phyloP scores from a whole-genome alignment of 768 basidiomycete species.

The Tulasnella sp. region DNA sequence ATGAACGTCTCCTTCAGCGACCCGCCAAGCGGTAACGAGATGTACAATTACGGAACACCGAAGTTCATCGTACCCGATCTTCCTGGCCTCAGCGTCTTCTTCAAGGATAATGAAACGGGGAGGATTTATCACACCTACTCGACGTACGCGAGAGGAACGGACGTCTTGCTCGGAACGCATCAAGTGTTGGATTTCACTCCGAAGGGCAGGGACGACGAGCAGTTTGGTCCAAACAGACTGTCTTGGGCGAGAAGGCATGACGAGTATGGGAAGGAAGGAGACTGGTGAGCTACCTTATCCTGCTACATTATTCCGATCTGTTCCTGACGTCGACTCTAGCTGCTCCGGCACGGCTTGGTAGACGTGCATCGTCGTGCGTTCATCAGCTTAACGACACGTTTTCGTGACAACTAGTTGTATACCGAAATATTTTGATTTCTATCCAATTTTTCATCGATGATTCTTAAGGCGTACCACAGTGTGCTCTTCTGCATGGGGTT shows the following conservation, averaged over 20 bases:
- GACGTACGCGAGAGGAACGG: background rate
- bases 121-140: background rate
- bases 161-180: background rate
- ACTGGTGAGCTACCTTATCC: background rate
- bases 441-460: too few relatives aligned
- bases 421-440: background rate
- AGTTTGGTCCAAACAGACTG: background rate
- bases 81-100: background rate
- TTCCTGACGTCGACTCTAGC: background rate
- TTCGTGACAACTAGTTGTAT: background rate
- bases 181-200: background rate
- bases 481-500: too few relatives aligned
- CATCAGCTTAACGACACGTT: background rate
- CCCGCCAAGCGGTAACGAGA: background rate
- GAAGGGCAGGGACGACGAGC: background rate
- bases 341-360: background rate
- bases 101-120: background rate
- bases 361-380: background rate
- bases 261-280: background rate
- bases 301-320: background rate
- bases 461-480: too few relatives aligned
- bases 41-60: background rate
- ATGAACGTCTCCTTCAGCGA: background rate
- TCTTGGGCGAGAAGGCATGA: background rate
- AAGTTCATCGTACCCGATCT: background rate